Evolutionary conservation across 2,329 filamentous ascomycete species (phyloP), one percentile per base, ranked within the genome.

Genomic region (Aspergillus transmontanensis): DNA sequence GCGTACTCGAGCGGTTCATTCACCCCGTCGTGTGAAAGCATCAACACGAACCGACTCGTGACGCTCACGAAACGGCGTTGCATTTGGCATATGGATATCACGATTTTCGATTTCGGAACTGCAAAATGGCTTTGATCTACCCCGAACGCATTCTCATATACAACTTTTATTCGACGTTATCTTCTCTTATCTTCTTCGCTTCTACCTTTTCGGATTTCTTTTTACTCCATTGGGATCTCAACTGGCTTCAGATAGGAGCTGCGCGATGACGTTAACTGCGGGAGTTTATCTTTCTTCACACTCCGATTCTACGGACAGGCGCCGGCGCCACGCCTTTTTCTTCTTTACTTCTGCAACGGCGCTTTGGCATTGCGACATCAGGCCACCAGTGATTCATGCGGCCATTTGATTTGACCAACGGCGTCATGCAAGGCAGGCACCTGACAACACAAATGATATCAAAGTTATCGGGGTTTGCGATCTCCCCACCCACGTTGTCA

Each of bases 1-100:
- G 69, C 64, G 65, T 66, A 69, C 66, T 69, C 67, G 65, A 65
- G 62, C 69, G 59, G 63, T 65, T 65, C 66, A 66, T 67, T 54
- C 64, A 71, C 10, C 7, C 26, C 48, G 28, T 51, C 48, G 28
- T 32, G 48, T 9, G 30, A 51, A 60, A 51, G 60, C 45, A 41
- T 57, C 50, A 46, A 41, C 45, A 56, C 34, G 62, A 57, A 51
- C 60, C 56, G 58, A 62, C 62, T 65, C 64, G 68, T 69, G 63
- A 61, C 65, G 66, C 60, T 64, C 60, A 70, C 63, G 64, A 68
- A 48, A 65, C 56, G 60, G 68, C 64, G 63, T 61, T 64, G 59
- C 64, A 64, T 60, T 58, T 55, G 63, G 69, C 68, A 65, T 68
- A 74, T 72, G 73, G 69, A 73, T 74, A 73, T 73, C 66, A 75